Base-by-base conservation (phyloP, 345 rosid genomes). In the Euclidium syriacum region DNA sequence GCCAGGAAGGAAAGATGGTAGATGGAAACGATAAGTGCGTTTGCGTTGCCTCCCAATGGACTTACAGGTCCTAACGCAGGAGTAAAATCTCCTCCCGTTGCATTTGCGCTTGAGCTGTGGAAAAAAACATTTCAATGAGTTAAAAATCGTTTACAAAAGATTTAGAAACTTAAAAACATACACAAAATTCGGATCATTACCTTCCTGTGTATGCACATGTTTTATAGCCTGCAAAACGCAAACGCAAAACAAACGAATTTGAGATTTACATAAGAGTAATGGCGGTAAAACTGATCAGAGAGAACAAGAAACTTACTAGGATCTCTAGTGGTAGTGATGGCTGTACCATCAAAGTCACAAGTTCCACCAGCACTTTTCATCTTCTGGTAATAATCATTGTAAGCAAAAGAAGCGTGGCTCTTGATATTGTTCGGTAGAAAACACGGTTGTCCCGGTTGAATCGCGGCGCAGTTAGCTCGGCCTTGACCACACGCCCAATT, bases 401-500 rank as follows among this genome's bases (percentile, higher is more conserved):
- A 92, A 23, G 98, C 98, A 76, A 75, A 95, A 2, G 99, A 95
- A 30, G 97, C 97, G 19, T 90, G 99, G 68, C 77, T 86, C 63
- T 59, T 68, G 43, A 80, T 19, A 40, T 62, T 74, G 56, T 90
- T 62, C 0, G 99, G 99, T 1, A 23, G 38, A 78, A 61, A 95
- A 59, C 99, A 95, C 0, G 86, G 68, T 56, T 60, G 69, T 36
- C 99, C 99, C 11, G 73, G 58, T 64, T 88, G 99, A 57, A 90
- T 81, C 22, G 86, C 75, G 0, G 68, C 20, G 46, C 99, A 95
- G 51, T 81, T 86, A 57, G 97, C 99, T 58, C 74, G 83, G 33
- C 99, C 95, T 75, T 74, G 87, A 27, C 99, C 97, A 65, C 97
- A 95, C 41, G 99, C 99, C 97, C 97, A 95, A 70, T 87, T 81